phyloP scores from a whole-genome alignment of 176 grass and related monocot species.

The Triticum aestivum region DNA sequence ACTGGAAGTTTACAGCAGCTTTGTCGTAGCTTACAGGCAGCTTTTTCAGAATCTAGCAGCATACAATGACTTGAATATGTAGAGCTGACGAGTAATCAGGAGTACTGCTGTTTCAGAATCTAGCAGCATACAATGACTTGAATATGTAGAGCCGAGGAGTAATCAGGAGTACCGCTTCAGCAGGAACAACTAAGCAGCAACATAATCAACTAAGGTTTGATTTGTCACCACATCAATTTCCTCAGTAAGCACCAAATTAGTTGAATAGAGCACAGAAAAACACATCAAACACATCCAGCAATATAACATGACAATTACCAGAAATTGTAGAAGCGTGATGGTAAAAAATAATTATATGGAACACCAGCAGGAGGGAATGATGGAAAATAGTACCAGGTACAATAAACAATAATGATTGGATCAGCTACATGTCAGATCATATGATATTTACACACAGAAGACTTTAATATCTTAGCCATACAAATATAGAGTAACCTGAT shows the following conservation, averaged over 20 bases:
- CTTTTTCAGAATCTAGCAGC: neutral
- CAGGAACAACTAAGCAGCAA: neutral
- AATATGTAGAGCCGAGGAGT: neutral
- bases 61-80: neutral
- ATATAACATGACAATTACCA: neutral
- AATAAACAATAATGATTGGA: neutral
- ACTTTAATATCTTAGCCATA: conserved; percentile 7
- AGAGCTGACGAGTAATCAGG: neutral
- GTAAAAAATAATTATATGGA: neutral
- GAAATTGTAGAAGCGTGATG: neutral
- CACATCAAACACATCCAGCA: conserved; percentile 12
- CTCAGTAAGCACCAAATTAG: neutral
- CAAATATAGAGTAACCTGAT: conserved; percentile 17
- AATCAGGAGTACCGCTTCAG: neutral
- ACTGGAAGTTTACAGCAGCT: too few species aligned
- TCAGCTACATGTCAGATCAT: neutral
- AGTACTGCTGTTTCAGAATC: neutral
- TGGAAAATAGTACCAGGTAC: conserved; percentile 9
- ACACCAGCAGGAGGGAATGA: neutral
- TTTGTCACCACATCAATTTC: neutral
- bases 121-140: neutral
- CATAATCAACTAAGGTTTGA: neutral
- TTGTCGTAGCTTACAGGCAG: too few species aligned
- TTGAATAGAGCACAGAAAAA: neutral
- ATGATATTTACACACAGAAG: conserved; percentile 1